phyloP scores from a whole-genome alignment of 1,139 yeast species.

The Taphrina flavorubra region DNA sequence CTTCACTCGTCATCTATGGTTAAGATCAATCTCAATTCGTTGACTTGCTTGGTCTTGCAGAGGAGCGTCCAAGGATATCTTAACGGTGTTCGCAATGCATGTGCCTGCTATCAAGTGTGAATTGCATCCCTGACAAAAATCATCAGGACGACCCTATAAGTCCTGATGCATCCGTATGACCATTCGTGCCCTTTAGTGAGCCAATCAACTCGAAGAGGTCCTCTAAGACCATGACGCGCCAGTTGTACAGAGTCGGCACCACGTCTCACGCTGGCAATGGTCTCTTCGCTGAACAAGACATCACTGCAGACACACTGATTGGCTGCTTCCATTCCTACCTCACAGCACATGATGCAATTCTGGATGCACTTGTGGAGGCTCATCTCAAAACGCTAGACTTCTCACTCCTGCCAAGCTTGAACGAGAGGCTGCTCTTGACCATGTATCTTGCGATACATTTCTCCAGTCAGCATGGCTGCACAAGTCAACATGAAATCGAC shows the following conservation, averaged over 20 bases:
- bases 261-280: conserved; percentile 13
- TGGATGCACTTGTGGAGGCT: background rate
- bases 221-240: background rate
- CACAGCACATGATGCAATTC: conserved; percentile 6
- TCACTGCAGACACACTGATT: background rate
- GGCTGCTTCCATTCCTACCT: background rate
- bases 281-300: background rate
- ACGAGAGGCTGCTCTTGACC: conserved; percentile 16
- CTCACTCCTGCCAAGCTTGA: background rate
- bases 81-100: no score
- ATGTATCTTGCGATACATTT: background rate
- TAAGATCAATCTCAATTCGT: no score
- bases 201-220: background rate
- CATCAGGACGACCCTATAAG: no score
- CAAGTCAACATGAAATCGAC: background rate
- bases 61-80: no score
- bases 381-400: conserved; percentile 8
- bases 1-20: no score
- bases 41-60: no score
- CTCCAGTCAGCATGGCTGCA: background rate
- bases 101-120: no score
- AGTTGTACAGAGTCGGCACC: background rate
- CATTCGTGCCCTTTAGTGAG: no score
- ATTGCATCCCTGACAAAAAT: no score
- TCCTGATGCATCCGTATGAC: no score